Percentiles rank a stretch among this genome's conserved stretches.
These are phyloP conservation scores for Asclepias syriaca DNA, from an alignment of 257 asterid genomes.

Conservation along the genomic window DNA sequence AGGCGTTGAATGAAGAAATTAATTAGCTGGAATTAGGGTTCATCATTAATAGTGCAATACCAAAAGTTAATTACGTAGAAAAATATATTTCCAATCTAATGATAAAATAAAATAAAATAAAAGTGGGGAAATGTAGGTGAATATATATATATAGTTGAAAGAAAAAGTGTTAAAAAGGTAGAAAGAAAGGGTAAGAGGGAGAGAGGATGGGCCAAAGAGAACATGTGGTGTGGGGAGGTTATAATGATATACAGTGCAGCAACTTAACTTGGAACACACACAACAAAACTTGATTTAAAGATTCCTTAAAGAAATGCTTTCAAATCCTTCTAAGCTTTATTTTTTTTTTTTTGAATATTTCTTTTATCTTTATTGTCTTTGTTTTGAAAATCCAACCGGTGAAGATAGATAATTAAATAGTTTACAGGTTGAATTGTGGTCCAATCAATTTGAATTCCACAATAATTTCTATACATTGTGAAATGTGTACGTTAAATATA, in stretches of 20 bases:
- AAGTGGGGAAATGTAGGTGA: conserved; percentile 16
- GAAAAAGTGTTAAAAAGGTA: conserved; percentile 7
- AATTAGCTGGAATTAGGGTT: conserved; percentile 1
- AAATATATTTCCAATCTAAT: neutral
- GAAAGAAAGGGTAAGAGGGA: conserved; percentile 1
- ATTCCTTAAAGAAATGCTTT: conserved; percentile 17
- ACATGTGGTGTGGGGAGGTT: conserved; percentile 28
- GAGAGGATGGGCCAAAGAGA: conserved; percentile 28
- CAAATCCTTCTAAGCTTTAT: conserved; percentile 8
- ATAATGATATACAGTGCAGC: conserved; percentile 26
- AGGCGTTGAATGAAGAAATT: neutral
- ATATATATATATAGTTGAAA: neutral
- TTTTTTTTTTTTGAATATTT: neutral
- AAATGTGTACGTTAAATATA: no score
- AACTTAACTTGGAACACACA: conserved; percentile 35
- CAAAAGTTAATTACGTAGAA: neutral
- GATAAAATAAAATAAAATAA: no score
- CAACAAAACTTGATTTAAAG: conserved; percentile 13
- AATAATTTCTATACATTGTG: no score
- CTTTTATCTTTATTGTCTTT: neutral
- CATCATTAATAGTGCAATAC: neutral
- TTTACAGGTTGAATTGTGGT: no score
- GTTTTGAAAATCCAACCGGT: no score
- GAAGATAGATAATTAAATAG: no score
- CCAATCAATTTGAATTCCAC: no score